phyloP scores from a whole-genome alignment of 106 monocot genomes.

The Vanilla planifolia region DNA sequence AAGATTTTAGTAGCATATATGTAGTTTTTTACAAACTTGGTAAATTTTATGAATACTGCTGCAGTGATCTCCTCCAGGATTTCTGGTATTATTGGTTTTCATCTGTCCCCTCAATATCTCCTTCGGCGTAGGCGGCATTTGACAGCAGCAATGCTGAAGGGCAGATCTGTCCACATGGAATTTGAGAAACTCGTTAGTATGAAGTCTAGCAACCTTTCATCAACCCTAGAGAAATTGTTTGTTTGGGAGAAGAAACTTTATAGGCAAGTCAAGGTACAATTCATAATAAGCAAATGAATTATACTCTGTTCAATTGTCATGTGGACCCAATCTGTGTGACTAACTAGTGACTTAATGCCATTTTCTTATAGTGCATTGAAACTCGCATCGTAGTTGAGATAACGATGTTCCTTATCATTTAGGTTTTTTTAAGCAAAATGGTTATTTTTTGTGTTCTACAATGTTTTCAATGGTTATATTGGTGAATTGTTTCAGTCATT shows the following conservation, averaged over 20 bases:
- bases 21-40: not conserved
- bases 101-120: slow-evolving; percentile 18
- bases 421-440: no score
- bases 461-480: no score
- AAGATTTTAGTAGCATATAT: no score
- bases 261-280: slow-evolving; percentile 53
- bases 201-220: slow-evolving; percentile 41
- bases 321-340: no score
- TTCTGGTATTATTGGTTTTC: slow-evolving; percentile 25
- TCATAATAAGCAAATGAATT: no score
- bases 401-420: no score
- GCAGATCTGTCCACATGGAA: slow-evolving; percentile 6
- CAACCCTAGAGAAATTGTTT: slow-evolving; percentile 65
- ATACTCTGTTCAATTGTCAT: no score
- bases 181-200: slow-evolving; percentile 10
- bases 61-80: slow-evolving; percentile 58
- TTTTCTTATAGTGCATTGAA: no score
- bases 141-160: slow-evolving; percentile 15
- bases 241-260: slow-evolving; percentile 89
- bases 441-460: no score
- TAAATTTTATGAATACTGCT: slow-evolving; percentile 22
- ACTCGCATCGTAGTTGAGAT: no score
- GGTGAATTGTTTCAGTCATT: no score
- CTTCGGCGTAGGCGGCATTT: slow-evolving; percentile 15
- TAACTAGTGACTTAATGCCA: no score